Evolutionary conservation across 2,329 filamentous ascomycete species (phyloP), one percentile per base, ranked within the genome.

Genomic region (Alternaria sp.): DNA sequence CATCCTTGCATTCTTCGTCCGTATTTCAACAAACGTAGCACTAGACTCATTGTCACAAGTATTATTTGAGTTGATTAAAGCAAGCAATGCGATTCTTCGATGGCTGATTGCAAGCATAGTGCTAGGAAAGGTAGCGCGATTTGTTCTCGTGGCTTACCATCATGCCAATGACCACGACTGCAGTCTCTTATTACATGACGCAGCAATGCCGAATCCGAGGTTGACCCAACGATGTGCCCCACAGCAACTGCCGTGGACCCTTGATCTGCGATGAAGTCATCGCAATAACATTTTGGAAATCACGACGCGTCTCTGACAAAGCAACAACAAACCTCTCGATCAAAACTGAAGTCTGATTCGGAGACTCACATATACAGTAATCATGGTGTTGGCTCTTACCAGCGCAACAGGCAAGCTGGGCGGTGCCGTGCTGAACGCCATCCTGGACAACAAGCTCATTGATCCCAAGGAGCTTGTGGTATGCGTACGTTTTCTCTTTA

Each of bases 361-460:
- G 16, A 30, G 4, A 11, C 7, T 6, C 8, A 46, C 16, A 12
- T 7, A 28, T 30, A 18, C 14, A 4, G n/a, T 1, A n/a, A 18
- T 26, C 47, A 36, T 20, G 69, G 74, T 72, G 65, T 48, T 82
- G 48, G 79, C 78, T 22, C 78, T 83, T 53, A 79, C 79, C 47
- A 80, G 80, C 51, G 79, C 81, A 51, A 81, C 80, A 16, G 81
- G 81, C 51, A 83, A 82, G 61, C 75, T 83, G 8, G 81, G 81
- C 57, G 75, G 75, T 43, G 80, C 80, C 11, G 81, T 81, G 18
- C 72, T 83, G 24, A 68, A 67, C 26, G 75, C 80, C 38, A 74
- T 83, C 22, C 75, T 83, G n/a, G 67, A 78, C 7, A 73, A 81
- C 65, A 71, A 77, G 5, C 75, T 83, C 28, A 63, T 81, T 43